phyloP scores from a whole-genome alignment of 2,329 filamentous ascomycete genomes.

The Sclerotinia sclerotiorum region DNA sequence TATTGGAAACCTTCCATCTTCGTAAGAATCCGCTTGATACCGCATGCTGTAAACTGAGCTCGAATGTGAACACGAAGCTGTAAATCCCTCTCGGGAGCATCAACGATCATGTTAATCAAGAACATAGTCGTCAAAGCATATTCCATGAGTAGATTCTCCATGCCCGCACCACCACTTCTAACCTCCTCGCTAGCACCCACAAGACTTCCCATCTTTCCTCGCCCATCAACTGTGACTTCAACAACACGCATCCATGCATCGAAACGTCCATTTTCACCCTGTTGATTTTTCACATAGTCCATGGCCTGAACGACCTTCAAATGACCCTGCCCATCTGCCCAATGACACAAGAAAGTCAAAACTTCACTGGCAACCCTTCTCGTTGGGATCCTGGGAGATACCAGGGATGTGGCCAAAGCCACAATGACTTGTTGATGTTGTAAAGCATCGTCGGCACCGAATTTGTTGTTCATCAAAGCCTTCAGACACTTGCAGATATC shows the following conservation, averaged over 20 bases:
- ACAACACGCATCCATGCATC: slow-evolving; percentile 99
- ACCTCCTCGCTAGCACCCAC: slow-evolving; percentile 97
- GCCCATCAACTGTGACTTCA: slow-evolving; percentile 93
- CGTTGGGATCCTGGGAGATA: slow-evolving; percentile 85
- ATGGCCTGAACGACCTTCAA: slow-evolving; percentile 90
- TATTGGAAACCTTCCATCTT: slow-evolving; percentile 99
- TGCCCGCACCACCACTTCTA: slow-evolving; percentile 91
- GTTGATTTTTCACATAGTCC: slow-evolving; percentile 83
- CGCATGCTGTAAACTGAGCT: slow-evolving; percentile 93
- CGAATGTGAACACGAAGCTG: slow-evolving; percentile 91
- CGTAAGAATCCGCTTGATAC: slow-evolving; percentile 86
- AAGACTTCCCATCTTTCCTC: slow-evolving; percentile 97
- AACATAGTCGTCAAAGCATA: slow-evolving; percentile 94
- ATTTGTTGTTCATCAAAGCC: slow-evolving; percentile 98
- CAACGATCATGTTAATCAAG: slow-evolving; percentile 94
- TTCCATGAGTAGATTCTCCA: slow-evolving; percentile 99
- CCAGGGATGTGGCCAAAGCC: slow-evolving; percentile 80
- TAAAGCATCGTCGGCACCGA: slow-evolving; percentile 93
- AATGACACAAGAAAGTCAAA: slow-evolving; percentile 92
- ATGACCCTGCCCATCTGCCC: slow-evolving; percentile 85
- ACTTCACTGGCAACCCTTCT: slow-evolving; percentile 95
- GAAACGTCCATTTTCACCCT: slow-evolving; percentile 91
- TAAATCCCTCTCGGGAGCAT: slow-evolving; percentile 84
- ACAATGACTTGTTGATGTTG: slow-evolving; percentile 87
- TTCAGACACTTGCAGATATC: slow-evolving; percentile 98